These are phyloP conservation scores for Sugiyamaella castrensis DNA, from an alignment of 1,139 yeast genomes.

Conservation along the genomic window DNA sequence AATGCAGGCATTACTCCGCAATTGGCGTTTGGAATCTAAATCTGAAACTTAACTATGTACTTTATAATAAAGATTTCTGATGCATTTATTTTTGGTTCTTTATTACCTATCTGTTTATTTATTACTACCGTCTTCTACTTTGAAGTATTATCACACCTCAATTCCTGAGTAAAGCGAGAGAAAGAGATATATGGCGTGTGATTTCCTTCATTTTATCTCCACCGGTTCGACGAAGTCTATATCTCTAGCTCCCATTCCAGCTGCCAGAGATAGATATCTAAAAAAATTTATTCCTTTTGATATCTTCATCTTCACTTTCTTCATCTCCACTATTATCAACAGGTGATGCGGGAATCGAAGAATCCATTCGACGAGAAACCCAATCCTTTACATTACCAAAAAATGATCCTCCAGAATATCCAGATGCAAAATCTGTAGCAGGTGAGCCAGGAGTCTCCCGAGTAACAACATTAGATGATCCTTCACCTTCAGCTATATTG, in stretches of 20 bases:
- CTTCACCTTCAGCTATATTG: neutral
- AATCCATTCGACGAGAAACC: slow-evolving; percentile 48
- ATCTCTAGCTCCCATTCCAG: too few species aligned
- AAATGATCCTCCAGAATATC: slow-evolving; percentile 52
- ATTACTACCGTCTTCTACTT: neutral
- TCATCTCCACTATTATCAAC: slow-evolving; percentile 1
- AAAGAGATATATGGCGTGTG: too few species aligned
- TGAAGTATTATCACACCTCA: too few species aligned
- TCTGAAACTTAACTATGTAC: neutral
- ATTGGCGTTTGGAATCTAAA: too few species aligned
- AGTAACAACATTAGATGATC: neutral
- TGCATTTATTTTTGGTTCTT: neutral
- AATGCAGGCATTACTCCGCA: too few species aligned
- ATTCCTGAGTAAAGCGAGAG: too few species aligned
- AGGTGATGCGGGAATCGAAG: slow-evolving; percentile 14
- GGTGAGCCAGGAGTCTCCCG: slow-evolving; percentile 44
- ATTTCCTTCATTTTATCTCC: too few species aligned
- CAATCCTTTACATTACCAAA: slow-evolving; percentile 65
- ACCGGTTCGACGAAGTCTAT: too few species aligned
- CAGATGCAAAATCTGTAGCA: slow-evolving; percentile 61
- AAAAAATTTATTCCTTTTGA: too few species aligned
- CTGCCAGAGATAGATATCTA: too few species aligned
- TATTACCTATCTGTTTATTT: neutral
- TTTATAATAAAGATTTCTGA: neutral
- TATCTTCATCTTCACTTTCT: neutral